These are phyloP conservation scores for Creolimax fragrantissima DNA, from an alignment of 78 protist species.

Conservation along the genomic window DNA sequence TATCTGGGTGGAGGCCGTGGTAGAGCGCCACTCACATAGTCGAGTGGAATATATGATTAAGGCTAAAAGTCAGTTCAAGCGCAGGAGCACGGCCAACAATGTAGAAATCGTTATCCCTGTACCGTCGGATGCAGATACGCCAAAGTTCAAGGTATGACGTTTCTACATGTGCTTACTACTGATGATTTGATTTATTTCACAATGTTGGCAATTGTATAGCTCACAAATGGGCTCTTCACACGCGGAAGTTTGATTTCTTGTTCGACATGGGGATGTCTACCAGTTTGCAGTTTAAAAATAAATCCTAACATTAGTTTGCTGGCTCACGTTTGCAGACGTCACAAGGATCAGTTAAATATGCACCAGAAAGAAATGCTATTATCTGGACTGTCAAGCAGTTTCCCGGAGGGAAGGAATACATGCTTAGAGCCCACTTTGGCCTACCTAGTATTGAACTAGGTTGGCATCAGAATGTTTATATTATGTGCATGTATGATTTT, in stretches of 20 bases:
- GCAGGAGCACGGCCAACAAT: conserved; percentile 82
- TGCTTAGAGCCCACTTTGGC: conserved; percentile 86
- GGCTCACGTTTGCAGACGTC: too few species aligned
- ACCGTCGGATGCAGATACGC: conserved; percentile 92
- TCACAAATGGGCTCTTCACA: too few species aligned
- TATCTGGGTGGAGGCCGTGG: conserved; percentile 81
- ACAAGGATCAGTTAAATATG: conserved; percentile 79
- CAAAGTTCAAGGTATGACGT: conserved; percentile 63
- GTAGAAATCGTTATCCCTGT: conserved; percentile 91
- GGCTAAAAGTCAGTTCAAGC: conserved; percentile 81
- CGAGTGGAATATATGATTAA: conserved; percentile 87
- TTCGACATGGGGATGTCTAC: too few species aligned
- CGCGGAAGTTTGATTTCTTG: too few species aligned
- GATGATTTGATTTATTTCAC: too few species aligned
- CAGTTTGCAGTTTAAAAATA: too few species aligned
- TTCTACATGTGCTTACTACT: too few species aligned
- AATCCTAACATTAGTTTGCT: too few species aligned
- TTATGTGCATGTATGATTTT: not conserved
- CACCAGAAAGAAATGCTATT: conserved; percentile 84
- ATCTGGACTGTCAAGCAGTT: conserved; percentile 94
- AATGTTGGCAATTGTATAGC: too few species aligned
- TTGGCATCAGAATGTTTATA: not conserved
- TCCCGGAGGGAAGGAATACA: conserved; percentile 75
- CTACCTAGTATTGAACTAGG: conserved; percentile 76
- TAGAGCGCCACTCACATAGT: conserved; percentile 69